phyloP scores from a whole-genome alignment of 352 stramenopile species.

The Pythium aphanidermatum region DNA sequence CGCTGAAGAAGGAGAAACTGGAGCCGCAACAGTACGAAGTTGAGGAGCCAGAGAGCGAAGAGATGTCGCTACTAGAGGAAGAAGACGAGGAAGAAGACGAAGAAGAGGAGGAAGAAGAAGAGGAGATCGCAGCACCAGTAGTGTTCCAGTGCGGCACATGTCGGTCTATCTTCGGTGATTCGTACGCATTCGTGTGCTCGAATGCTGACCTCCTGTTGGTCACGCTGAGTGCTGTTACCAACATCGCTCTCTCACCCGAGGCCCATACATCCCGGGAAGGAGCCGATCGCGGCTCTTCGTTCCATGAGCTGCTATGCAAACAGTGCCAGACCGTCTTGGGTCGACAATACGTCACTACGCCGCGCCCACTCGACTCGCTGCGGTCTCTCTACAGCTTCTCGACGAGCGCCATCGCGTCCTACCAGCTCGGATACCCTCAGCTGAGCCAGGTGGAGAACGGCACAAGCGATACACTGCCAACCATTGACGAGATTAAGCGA shows the following conservation, averaged over 20 bases:
- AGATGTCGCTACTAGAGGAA: too few species aligned
- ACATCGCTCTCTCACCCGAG: constrained; percentile 39
- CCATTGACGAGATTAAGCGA: constrained; percentile 21
- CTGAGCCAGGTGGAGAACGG: constrained; percentile 20
- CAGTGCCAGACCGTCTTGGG: constrained; percentile 79
- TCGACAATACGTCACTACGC: constrained; percentile 71
- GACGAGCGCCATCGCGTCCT: constrained; percentile 67
- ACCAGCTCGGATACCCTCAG: constrained; percentile 66
- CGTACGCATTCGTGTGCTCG: constrained; percentile 74
- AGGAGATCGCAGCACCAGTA: constrained; percentile 55
- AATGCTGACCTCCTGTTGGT: constrained; percentile 66
- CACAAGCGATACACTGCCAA: constrained; percentile 7
- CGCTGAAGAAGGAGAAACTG: constrained; percentile 9
- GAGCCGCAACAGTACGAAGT: background rate
- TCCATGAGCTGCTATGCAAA: constrained; percentile 67
- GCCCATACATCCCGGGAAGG: constrained; percentile 42
- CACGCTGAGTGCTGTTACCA: constrained; percentile 67
- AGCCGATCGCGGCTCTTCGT: constrained; percentile 62
- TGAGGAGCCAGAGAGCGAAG: constrained; percentile 6
- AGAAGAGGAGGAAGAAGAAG: constrained; percentile 36
- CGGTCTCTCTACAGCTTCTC: constrained; percentile 68
- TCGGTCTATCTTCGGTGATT: constrained; percentile 78
- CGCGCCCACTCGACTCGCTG: constrained; percentile 49
- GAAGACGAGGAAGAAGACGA: constrained; percentile 24
- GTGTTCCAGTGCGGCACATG: constrained; percentile 84